Base-by-base conservation (phyloP, 1,284 basidiomycete genomes). In the Marasmius sp. region DNA sequence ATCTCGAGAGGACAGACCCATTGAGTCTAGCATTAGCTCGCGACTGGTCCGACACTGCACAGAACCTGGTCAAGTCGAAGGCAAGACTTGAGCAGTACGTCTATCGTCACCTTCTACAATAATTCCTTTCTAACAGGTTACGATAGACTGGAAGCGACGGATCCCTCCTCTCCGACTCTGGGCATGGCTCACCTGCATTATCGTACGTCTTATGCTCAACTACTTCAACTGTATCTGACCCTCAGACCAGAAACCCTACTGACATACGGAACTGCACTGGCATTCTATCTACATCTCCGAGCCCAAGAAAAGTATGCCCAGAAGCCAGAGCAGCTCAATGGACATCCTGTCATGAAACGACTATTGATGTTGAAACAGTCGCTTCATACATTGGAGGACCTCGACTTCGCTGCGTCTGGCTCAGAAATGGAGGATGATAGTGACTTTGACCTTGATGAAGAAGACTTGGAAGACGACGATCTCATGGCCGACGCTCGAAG, bases 221-320 rank as follows among this genome's bases (percentile, higher is more conserved):
- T 37, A 45, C 14, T 61, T 43, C 49, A 53, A 37, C 22, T 38
- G 61, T 57, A 41, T 63, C 43, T 64, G 47, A 57, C 59, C 51
- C 51, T 59, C 47, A 47, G 20, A 60, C 57, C 72, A 95, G 94
- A 98, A 80, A 86, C 94, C 1, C 81, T 97, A 2, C 77, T 97
- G 50, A 93, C 95, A 9, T 99, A 99, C 73, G 84, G 92, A 9
- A 93, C 95, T 1, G 91, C 89, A 1, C 88, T 98, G 51, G 92
- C 95, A 0, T 98, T 96, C 79, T 98, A 97, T 78, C 82, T 99
- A 57, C 89, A 96, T 73, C 83, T 99, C 33, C 87, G 93, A 14
- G 81, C 91, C 20, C 85, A 84, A 57, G 78, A 85, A 48, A 84
- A 88, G 76, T 85, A 92, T 72, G 74, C 82, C 47, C 73, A 81